Percentiles rank a stretch among this genome's conserved stretches.
phyloP scores from a whole-genome alignment of 208 protist genomes.

The Vickermania ingenoplastis region DNA sequence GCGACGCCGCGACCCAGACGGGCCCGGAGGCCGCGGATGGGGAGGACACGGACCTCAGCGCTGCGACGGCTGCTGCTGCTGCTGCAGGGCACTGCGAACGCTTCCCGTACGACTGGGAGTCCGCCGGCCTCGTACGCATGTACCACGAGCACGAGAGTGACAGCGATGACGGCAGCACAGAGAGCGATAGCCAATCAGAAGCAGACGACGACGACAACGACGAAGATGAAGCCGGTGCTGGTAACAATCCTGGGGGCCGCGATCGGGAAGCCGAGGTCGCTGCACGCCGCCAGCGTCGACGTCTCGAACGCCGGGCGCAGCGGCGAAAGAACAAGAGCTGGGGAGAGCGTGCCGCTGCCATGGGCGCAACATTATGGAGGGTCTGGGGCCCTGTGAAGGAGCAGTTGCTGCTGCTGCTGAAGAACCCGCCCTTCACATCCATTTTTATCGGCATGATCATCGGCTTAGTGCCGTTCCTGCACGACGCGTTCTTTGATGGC shows the following conservation, averaged over 20 bases:
- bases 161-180: not conserved
- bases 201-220: not conserved
- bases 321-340: too few relatives aligned
- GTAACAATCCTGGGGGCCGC: not conserved
- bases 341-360: not conserved
- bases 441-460: slow-evolving; percentile 54
- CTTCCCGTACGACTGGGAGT: slow-evolving; percentile 39
- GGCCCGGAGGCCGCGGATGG: slow-evolving; percentile 3
- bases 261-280: not conserved
- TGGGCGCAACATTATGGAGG: too few relatives aligned
- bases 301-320: too few relatives aligned
- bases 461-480: slow-evolving; percentile 48
- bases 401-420: slow-evolving; percentile 11
- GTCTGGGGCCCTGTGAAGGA: not conserved
- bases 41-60: not conserved
- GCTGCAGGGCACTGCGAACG: not conserved
- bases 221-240: not conserved
- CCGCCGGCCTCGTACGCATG: slow-evolving; percentile 13
- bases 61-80: not conserved
- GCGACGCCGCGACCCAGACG: slow-evolving; percentile 63
- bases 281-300: not conserved
- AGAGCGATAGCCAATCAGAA: not conserved
- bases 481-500: slow-evolving; percentile 31
- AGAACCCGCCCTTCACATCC: slow-evolving; percentile 55
- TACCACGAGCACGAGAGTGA: not conserved